phyloP scores from a whole-genome alignment of 2,329 filamentous ascomycete species.

The Amauroascus niger region DNA sequence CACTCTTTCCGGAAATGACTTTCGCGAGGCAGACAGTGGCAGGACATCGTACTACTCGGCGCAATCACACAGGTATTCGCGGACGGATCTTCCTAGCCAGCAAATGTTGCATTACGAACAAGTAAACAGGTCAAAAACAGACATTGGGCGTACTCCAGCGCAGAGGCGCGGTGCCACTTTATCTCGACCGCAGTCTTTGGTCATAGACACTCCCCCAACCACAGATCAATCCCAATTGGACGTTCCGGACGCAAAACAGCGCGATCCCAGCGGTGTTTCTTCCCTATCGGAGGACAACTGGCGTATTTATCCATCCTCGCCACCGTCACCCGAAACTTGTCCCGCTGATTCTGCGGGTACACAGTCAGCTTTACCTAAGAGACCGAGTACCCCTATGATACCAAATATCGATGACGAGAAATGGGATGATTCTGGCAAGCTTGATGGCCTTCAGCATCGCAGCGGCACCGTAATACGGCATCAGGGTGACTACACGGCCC shows the following conservation, averaged over 20 bases:
- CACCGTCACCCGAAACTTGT: conserved; percentile 20
- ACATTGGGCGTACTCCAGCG: conserved; percentile 22
- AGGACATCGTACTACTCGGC: conserved; percentile 44
- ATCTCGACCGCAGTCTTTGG: conserved; percentile 26
- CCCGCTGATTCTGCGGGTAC: conserved; percentile 1
- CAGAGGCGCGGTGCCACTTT: conserved; percentile 24
- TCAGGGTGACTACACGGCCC: conserved; percentile 31
- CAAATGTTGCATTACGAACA: conserved; percentile 25
- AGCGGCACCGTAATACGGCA: conserved; percentile 28
- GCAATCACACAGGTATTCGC: conserved; percentile 27
- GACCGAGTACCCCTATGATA: neutral
- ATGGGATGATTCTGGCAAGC: conserved; percentile 1
- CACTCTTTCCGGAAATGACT: conserved; percentile 39
- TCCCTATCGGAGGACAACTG: conserved; percentile 31
- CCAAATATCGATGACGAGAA: conserved; percentile 16
- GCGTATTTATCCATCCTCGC: conserved; percentile 32
- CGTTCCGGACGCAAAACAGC: conserved; percentile 22
- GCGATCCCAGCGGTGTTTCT: conserved; percentile 31
- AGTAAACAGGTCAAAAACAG: conserved; percentile 24
- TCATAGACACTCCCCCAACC: conserved; percentile 24
- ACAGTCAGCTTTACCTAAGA: neutral
- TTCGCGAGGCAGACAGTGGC: conserved; percentile 37
- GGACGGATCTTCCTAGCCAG: conserved; percentile 26
- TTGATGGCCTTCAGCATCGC: conserved; percentile 9
- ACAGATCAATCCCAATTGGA: conserved; percentile 20